These are phyloP conservation scores for Asterochloris erici DNA, from an alignment of 139 green algal species.

Conservation along the genomic window DNA sequence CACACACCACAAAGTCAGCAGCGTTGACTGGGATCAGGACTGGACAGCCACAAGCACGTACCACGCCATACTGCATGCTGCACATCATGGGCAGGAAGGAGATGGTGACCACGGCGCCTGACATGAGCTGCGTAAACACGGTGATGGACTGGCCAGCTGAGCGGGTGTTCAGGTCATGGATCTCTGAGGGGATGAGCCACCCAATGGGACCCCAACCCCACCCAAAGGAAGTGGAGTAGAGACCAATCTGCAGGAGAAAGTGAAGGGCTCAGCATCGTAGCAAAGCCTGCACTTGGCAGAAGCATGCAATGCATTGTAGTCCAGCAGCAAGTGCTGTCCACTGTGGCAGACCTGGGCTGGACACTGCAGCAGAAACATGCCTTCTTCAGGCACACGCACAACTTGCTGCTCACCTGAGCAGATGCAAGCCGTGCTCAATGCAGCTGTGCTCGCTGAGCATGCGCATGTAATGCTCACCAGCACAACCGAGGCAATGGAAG, in stretches of 20 bases:
- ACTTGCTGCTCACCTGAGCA: background rate
- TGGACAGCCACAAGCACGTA: no score
- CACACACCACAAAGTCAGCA: no score
- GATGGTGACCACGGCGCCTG: conserved; percentile 16
- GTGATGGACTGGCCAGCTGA: conserved; percentile 40
- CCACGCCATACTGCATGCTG: background rate
- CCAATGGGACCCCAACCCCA: conserved; percentile 28
- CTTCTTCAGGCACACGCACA: no score
- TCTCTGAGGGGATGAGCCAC: conserved; percentile 65
- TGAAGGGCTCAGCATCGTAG: background rate
- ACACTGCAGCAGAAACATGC: no score
- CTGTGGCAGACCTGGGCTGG: no score
- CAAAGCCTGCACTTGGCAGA: background rate
- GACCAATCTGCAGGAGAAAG: conserved; percentile 16
- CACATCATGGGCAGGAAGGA: conserved; percentile 8
- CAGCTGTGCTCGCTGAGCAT: background rate
- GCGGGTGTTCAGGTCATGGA: conserved; percentile 52
- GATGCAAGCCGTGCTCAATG: background rate
- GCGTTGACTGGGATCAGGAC: no score
- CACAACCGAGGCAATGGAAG: conserved; percentile 17
- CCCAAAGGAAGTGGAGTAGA: conserved; percentile 26
- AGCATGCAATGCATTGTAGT: no score
- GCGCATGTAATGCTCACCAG: conserved; percentile 1
- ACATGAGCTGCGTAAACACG: conserved; percentile 37
- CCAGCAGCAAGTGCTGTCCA: no score